Percentiles rank a stretch among this genome's conserved stretches.
Conservation (phyloP, 441 rosid genomes). For the Aleurites moluccanus region DNA sequence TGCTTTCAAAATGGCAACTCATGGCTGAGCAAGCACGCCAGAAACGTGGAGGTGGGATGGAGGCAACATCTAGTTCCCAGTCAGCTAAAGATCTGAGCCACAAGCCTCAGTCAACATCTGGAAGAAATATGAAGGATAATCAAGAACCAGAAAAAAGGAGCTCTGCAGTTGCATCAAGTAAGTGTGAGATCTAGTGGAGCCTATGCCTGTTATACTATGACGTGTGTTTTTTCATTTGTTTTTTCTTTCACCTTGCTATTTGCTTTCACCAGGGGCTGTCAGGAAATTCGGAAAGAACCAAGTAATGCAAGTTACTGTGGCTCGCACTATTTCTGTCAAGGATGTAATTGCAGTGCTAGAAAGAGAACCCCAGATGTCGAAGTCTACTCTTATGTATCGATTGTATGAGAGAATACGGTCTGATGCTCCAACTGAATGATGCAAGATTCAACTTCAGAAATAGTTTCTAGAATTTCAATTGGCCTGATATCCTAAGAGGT, state of each 20-base stretch:
- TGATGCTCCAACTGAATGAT: conserved; percentile 38
- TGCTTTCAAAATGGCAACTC: conserved; percentile 92
- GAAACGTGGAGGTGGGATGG: conserved; percentile 63
- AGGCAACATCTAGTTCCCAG: conserved; percentile 51
- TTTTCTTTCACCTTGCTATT: background rate
- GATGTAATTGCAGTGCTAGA: conserved; percentile 83
- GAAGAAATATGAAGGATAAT: conserved; percentile 52
- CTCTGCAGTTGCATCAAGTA: conserved; percentile 48
- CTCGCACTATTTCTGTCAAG: conserved; percentile 60
- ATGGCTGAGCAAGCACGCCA: conserved; percentile 98
- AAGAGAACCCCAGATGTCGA: conserved; percentile 96
- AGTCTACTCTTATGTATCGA: conserved; percentile 68
- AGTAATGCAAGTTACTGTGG: conserved; percentile 48
- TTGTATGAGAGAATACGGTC: conserved; percentile 55
- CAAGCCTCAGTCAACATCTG: conserved; percentile 46
- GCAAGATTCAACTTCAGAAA: background rate
- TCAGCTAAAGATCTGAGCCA: conserved; percentile 50
- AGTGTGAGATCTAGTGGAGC: conserved; percentile 24
- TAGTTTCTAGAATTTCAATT: too few relatives aligned
- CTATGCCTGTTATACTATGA: background rate
- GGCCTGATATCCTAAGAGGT: too few relatives aligned
- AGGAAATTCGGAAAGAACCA: conserved; percentile 67
- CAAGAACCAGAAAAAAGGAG: conserved; percentile 62
- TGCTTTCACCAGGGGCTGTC: conserved; percentile 41
- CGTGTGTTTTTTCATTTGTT: background rate